Conservation (phyloP, 495 filamentous ascomycete genomes). For the Xylaria bambusicola region DNA sequence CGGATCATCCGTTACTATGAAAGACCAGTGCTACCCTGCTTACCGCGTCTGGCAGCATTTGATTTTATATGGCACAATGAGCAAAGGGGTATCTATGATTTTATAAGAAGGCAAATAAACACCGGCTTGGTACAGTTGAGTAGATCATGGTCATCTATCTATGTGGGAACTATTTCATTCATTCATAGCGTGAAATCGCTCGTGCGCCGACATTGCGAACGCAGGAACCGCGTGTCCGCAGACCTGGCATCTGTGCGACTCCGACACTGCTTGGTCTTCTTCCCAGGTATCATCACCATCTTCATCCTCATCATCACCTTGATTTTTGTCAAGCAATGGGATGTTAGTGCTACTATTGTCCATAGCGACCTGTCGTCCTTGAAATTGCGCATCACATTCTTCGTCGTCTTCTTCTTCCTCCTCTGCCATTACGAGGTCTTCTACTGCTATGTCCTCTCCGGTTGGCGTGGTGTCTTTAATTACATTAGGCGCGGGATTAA, state of each 20-base stretch:
- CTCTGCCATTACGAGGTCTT: conserved; percentile 18
- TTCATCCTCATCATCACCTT: conserved; percentile 29
- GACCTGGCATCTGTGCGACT: conserved; percentile 56
- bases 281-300: conserved; percentile 44
- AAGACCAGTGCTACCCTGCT: too few relatives aligned
- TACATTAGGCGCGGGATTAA: not conserved
- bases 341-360: conserved; percentile 10
- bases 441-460: too few relatives aligned
- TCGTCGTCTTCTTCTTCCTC: conserved; percentile 6
- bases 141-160: too few relatives aligned
- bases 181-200: conserved; percentile 63
- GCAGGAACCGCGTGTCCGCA: conserved; percentile 61
- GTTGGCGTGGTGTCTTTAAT: not conserved
- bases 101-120: not conserved
- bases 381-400: not conserved
- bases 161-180: conserved; percentile 33
- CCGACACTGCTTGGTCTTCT: conserved; percentile 46
- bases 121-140: too few relatives aligned
- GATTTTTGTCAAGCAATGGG: conserved; percentile 32
- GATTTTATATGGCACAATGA: too few relatives aligned
- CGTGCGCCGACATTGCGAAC: conserved; percentile 75
- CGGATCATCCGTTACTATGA: too few relatives aligned
- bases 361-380: too few relatives aligned
- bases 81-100: conserved; percentile 2
- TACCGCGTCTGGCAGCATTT: too few relatives aligned